These are phyloP conservation scores for Roridomyces roridus DNA, from an alignment of 768 basidiomycete genomes.

Conservation along the genomic window DNA sequence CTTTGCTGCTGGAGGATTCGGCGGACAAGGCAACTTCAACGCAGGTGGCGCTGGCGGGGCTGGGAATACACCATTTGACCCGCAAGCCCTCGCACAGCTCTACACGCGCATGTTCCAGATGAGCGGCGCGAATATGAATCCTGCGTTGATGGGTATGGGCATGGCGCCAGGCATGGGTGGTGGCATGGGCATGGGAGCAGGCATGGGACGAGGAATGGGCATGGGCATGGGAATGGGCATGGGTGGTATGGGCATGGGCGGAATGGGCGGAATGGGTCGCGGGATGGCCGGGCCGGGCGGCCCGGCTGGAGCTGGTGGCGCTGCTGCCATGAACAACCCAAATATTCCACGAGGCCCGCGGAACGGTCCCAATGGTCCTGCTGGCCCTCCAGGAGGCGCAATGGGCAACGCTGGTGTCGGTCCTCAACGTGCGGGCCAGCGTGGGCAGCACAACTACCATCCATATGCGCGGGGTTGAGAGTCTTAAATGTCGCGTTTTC, in stretches of 20 bases:
- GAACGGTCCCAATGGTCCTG: conserved; percentile 48
- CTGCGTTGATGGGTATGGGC: conserved; percentile 50
- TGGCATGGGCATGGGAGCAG: conserved; percentile 46
- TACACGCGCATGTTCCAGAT: conserved; percentile 97
- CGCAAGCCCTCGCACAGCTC: conserved; percentile 88
- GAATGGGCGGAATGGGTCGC: conserved; percentile 46
- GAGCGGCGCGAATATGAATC: conserved; percentile 61
- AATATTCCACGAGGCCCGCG: conserved; percentile 72
- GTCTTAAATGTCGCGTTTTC: conserved; percentile 5
- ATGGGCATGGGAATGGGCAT: conserved; percentile 43
- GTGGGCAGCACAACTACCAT: conserved; percentile 84
- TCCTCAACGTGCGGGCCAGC: conserved; percentile 72
- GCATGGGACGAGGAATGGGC: conserved; percentile 47
- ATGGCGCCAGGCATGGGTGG: neutral
- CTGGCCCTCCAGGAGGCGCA: conserved; percentile 50
- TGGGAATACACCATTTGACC: conserved; percentile 80
- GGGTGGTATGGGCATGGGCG: conserved; percentile 43
- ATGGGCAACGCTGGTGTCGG: conserved; percentile 67
- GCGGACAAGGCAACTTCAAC: conserved; percentile 22
- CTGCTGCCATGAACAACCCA: conserved; percentile 51
- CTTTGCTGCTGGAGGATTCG: conserved; percentile 38
- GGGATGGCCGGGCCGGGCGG: conserved; percentile 44
- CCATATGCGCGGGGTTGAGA: conserved; percentile 72
- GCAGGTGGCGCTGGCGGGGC: conserved; percentile 36
- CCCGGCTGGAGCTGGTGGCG: conserved; percentile 35